Conservation (phyloP, 2,329 filamentous ascomycete genomes). For the Botrytis galanthina region DNA sequence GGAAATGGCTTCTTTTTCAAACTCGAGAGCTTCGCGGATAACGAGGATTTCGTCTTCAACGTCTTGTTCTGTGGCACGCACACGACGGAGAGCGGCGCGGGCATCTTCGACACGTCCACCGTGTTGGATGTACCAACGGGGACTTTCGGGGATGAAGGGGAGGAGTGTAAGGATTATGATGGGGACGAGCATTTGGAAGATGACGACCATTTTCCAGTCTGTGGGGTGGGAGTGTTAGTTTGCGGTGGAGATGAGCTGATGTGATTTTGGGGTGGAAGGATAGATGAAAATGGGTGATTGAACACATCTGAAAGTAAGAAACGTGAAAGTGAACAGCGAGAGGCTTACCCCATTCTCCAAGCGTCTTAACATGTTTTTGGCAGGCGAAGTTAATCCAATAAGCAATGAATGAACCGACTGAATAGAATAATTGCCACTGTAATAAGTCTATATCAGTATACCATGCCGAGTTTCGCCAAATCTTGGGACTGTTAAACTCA, state of each 20-base stretch:
- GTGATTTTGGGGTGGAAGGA: background rate
- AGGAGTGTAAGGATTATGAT: constrained; percentile 59
- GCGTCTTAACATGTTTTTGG: constrained; percentile 25
- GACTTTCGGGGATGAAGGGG: constrained; percentile 66
- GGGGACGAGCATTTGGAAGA: constrained; percentile 70
- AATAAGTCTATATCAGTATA: background rate
- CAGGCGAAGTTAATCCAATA: constrained; percentile 34
- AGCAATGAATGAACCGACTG: constrained; percentile 46
- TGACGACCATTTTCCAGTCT: constrained; percentile 68
- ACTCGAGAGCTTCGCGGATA: constrained; percentile 68
- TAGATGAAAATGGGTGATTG: background rate
- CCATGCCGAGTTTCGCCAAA: background rate
- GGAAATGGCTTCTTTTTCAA: constrained; percentile 67
- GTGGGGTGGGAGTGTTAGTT: background rate
- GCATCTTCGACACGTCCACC: constrained; percentile 50
- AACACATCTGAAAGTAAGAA: background rate
- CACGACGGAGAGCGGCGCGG: constrained; percentile 53
- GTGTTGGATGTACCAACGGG: constrained; percentile 65
- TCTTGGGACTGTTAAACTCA: background rate
- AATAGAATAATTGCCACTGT: constrained; percentile 64
- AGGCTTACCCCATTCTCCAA: constrained; percentile 57
- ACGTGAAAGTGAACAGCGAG: background rate
- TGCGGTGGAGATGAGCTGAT: background rate
- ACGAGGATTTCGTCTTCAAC: constrained; percentile 59
- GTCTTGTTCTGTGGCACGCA: constrained; percentile 56